phyloP scores from a whole-genome alignment of 2,329 filamentous ascomycete species.

The Hysterium pulicare region DNA sequence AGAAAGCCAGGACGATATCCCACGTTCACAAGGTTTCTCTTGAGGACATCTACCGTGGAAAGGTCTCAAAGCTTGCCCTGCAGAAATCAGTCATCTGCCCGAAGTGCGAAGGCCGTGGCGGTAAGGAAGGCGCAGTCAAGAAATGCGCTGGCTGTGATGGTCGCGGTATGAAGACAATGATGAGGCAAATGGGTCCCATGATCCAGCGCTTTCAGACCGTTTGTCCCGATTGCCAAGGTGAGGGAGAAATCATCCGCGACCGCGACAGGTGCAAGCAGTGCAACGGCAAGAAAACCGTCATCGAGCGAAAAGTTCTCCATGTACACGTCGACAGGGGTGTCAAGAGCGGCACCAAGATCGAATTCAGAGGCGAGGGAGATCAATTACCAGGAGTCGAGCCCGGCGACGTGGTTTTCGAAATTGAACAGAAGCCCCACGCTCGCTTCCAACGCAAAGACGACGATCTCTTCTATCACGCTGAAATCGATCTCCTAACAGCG shows the following conservation, averaged over 20 bases:
- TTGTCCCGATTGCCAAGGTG: slow-evolving; percentile 95
- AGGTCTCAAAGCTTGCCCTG: slow-evolving; percentile 93
- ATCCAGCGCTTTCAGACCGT: slow-evolving; percentile 99
- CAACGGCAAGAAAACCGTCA: slow-evolving; percentile 93
- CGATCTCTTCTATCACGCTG: slow-evolving; percentile 89
- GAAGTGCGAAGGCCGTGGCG: slow-evolving; percentile 89
- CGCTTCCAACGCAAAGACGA: slow-evolving; percentile 96
- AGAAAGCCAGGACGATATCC: slow-evolving; percentile 92
- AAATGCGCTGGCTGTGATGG: slow-evolving; percentile 89
- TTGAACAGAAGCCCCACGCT: slow-evolving; percentile 96
- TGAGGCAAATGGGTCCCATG: slow-evolving; percentile 99
- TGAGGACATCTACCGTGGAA: slow-evolving; percentile 96
- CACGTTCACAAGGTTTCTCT: slow-evolving; percentile 98
- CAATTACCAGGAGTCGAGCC: slow-evolving; percentile 90
- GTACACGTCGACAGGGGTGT: slow-evolving; percentile 97
- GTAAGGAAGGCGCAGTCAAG: slow-evolving; percentile 97
- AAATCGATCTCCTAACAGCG: slow-evolving; percentile 93
- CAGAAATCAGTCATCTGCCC: slow-evolving; percentile 97
- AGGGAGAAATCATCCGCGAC: slow-evolving; percentile 94
- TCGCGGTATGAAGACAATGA: slow-evolving; percentile 99
- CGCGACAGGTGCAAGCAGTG: slow-evolving; percentile 98
- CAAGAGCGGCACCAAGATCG: slow-evolving; percentile 89
- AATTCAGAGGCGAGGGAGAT: slow-evolving; percentile 95
- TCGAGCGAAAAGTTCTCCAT: slow-evolving; percentile 96
- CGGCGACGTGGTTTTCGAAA: slow-evolving; percentile 97